Percentiles rank a stretch among this genome's conserved stretches.
Evolutionary conservation across 1,284 basidiomycete genomes (phyloP).

Genomic region (Rhizopogon parksii): DNA sequence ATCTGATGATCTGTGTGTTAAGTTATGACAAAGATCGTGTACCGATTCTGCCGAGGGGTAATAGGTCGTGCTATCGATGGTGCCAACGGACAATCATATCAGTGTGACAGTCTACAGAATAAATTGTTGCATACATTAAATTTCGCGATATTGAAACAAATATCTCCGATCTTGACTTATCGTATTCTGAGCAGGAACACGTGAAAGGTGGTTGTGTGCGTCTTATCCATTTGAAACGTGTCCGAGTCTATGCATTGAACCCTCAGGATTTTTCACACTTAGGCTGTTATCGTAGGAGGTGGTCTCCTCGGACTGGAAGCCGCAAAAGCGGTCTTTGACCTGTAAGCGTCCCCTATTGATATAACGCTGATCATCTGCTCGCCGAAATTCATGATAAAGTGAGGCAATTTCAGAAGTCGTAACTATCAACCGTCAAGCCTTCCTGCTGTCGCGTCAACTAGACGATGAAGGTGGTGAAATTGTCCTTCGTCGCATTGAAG

Average conservation of each 20-base stretch:
- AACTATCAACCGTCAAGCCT: slow-evolving; percentile 57
- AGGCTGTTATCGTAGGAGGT: slow-evolving; percentile 62
- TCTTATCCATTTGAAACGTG: slow-evolving; percentile 1
- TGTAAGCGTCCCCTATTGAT: slow-evolving; percentile 30
- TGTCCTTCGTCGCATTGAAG: slow-evolving; percentile 60
- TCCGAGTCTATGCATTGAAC: neutral
- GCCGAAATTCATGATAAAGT: neutral
- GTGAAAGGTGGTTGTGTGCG: slow-evolving; percentile 32
- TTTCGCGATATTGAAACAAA: no score
- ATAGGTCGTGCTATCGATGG: no score
- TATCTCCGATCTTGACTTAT: slow-evolving; percentile 59
- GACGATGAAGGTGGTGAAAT: slow-evolving; percentile 65
- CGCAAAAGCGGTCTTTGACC: slow-evolving; percentile 66
- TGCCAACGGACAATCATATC: no score
- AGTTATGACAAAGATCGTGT: no score
- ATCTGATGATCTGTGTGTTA: no score
- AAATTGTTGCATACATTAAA: no score
- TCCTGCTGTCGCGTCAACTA: slow-evolving; percentile 65
- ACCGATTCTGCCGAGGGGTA: no score
- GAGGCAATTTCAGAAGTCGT: slow-evolving; percentile 34
- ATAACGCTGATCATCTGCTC: neutral
- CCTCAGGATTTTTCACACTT: neutral
- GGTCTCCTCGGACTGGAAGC: slow-evolving; percentile 71
- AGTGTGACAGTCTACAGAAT: no score
- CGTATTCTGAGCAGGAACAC: slow-evolving; percentile 42